A percentile compares a stretch with the other conserved stretches of the same genome.
phyloP scores from a whole-genome alignment of 2,329 filamentous ascomycete genomes.

The Ascochyta viciae-villosae region DNA sequence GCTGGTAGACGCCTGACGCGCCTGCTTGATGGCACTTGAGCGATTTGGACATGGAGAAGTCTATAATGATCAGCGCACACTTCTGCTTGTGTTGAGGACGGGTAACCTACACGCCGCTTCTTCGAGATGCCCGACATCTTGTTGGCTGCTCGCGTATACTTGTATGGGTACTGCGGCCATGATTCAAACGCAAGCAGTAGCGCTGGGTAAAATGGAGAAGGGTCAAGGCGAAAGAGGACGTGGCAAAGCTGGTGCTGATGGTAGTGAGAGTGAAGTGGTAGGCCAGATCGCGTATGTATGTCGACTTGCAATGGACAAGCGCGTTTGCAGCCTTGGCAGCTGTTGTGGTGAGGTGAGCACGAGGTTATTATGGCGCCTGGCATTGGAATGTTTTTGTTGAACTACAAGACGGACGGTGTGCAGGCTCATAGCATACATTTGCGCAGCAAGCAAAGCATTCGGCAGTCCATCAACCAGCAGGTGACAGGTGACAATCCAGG shows the following conservation, averaged over 20 bases:
- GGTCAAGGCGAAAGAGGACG: too few species aligned
- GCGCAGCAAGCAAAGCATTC: too few species aligned
- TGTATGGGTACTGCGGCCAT: too few species aligned
- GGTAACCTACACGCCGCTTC: conserved; percentile 14
- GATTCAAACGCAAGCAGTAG: background rate
- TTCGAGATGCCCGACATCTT: conserved; percentile 10
- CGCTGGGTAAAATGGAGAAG: background rate
- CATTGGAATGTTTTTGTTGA: too few species aligned
- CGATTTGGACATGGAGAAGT: background rate
- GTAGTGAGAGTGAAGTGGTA: too few species aligned
- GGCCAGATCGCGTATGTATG: background rate
- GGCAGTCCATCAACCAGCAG: too few species aligned
- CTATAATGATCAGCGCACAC: background rate
- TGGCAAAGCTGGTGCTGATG: background rate
- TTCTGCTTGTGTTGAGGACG: background rate
- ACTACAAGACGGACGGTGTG: too few species aligned
- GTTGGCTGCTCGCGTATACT: background rate
- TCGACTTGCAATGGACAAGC: background rate
- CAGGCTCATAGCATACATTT: too few species aligned
- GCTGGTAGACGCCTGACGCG: background rate
- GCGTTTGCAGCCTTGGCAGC: background rate
- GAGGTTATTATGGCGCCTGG: too few species aligned
- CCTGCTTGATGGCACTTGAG: conserved; percentile 2
- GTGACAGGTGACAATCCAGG: too few species aligned
- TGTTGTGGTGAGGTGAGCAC: background rate